Conservation (phyloP, 2,329 filamentous ascomycete species). For the Trichoderma oligosporum region DNA sequence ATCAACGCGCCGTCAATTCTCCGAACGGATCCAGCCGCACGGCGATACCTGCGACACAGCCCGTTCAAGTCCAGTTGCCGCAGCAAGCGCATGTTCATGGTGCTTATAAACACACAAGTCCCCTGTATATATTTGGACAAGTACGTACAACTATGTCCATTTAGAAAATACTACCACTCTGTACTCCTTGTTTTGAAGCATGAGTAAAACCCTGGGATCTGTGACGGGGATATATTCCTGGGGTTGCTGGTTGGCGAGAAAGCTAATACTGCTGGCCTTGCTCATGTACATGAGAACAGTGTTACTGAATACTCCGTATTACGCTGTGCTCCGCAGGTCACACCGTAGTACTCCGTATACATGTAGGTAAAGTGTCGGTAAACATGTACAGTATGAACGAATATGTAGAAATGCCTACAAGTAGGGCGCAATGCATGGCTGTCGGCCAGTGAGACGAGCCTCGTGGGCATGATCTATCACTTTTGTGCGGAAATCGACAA, state of each 20-base stretch:
- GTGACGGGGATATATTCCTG: constrained; percentile 12
- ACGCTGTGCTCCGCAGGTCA: not conserved
- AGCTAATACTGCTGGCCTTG: too few relatives aligned
- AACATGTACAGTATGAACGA: not conserved
- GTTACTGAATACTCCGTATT: not conserved
- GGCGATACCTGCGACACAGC: not conserved
- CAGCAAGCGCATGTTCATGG: not conserved
- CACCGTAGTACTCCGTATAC: too few relatives aligned
- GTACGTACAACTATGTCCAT: too few relatives aligned
- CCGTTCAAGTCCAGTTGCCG: not conserved
- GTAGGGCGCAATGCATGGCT: not conserved
- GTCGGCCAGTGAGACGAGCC: constrained; percentile 17
- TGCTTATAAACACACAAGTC: not conserved
- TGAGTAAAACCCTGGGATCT: constrained; percentile 13
- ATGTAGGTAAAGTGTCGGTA: not conserved
- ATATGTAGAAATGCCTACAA: not conserved
- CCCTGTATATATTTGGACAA: not conserved
- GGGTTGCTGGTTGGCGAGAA: too few relatives aligned
- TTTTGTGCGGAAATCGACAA: constrained; percentile 19
- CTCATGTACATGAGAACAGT: not conserved
- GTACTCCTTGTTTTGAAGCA: not conserved
- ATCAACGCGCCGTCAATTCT: not conserved
- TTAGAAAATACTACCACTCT: too few relatives aligned
- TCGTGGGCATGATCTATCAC: constrained; percentile 21
- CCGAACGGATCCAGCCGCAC: constrained; percentile 1